Percentiles rank a stretch among this genome's conserved stretches.
Conservation (phyloP, 306 rosid genomes). For the Gastrolobium villosum region DNA sequence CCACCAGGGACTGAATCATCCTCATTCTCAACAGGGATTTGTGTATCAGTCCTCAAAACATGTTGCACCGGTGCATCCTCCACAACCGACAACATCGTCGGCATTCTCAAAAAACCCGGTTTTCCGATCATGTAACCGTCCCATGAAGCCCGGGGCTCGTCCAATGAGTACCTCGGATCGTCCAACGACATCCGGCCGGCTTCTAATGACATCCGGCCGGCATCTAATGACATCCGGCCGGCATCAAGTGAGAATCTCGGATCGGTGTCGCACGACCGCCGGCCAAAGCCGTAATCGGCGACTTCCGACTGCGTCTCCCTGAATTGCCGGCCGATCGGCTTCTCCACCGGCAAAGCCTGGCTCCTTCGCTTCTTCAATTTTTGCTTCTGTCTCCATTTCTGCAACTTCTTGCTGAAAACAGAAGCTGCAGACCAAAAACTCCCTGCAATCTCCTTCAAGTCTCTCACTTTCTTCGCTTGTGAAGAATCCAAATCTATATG, state of each 20-base stretch:
- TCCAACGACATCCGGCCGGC: conserved; percentile 82
- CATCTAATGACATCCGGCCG: conserved; percentile 64
- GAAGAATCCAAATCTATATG: conserved; percentile 83
- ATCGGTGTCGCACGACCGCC: conserved; percentile 93
- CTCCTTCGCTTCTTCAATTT: conserved; percentile 73
- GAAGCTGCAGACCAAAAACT: conserved; percentile 96
- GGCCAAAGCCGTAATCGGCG: conserved; percentile 91
- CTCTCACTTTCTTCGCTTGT: conserved; percentile 67
- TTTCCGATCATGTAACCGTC: conserved; percentile 80
- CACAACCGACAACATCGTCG: conserved; percentile 89
- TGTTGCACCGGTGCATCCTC: conserved; percentile 78
- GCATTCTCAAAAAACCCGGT: conserved; percentile 69
- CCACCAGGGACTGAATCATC: conserved; percentile 75
- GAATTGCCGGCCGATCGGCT: conserved; percentile 87
- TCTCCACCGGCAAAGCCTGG: conserved; percentile 81
- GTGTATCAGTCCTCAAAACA: conserved; percentile 69
- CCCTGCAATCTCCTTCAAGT: conserved; percentile 85
- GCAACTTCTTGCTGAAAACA: conserved; percentile 88
- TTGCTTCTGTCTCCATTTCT: conserved; percentile 94
- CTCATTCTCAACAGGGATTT: conserved; percentile 75
- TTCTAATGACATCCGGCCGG: conserved; percentile 63
- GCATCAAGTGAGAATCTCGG: conserved; percentile 86
- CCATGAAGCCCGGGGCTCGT: conserved; percentile 96
- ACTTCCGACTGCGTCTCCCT: conserved; percentile 94
- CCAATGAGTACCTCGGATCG: conserved; percentile 84